Evolutionary conservation across 805 yeast species (phyloP), one percentile per base, ranked within the genome.

Genomic region (Clavispora fructus): DNA sequence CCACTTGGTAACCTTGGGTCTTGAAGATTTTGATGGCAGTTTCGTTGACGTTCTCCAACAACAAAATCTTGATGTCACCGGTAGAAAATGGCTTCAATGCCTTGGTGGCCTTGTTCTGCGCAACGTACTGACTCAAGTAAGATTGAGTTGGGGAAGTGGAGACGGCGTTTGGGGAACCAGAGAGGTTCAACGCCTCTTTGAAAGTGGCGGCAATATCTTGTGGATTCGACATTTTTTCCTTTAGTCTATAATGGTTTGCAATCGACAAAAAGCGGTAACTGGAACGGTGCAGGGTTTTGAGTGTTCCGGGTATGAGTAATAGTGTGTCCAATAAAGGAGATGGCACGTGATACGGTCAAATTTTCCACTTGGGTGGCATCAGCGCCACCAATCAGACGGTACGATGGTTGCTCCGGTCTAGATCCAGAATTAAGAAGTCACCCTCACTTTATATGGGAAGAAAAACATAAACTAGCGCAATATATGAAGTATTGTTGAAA

Each of bases 1-100:
- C 99, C 44, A 94, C 96, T 73, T 94, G 98, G 75, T 94, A 94
- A 48, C 99, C 99, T 75, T 94, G 97, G 45, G 77, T 77, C 50
- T 74, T 77, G 70, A 94, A 85, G 53, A 90, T 89, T 43, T 83
- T 81, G 55, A 94, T 79, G 42, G 99, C 99, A 42, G 97, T 89
- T 68, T 79, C 77, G 65, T 94, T 94, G 58, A 94, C 96, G 61
- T 94, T 94, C 71, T 94, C 99, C 53, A 94, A 75, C 54, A 94
- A 70, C 57, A 94, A 74, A 51, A 94, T 87, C 73, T 91, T 92
- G 71, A 92, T 85, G 63, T 94, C 99, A 53, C 94, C 97, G 46
- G 96, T 87, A 54, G 92, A 83, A 66, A 92, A 94, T 17, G 99
- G 99, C 71, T 92, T 94, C 63, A 94, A 77, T 28, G 85, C 78